Evolutionary conservation across 768 basidiomycete species (phyloP).

Genomic region (Lentinus brumalis): DNA sequence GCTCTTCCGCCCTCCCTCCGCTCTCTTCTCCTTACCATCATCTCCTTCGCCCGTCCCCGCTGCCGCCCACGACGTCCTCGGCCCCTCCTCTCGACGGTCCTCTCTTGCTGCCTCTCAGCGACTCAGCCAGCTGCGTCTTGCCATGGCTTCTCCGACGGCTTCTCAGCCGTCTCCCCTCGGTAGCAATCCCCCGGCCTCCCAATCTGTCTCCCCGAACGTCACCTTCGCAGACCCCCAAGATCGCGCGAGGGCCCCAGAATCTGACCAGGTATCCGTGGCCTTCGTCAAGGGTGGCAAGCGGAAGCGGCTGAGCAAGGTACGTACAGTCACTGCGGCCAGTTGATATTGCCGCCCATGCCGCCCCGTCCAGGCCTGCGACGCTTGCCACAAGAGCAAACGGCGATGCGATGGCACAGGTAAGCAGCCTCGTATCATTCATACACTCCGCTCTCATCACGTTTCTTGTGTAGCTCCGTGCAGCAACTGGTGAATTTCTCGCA

Average conservation of each 20-base stretch:
- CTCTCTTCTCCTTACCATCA: conserved; percentile 10
- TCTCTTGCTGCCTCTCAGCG: neutral
- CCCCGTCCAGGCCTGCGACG: conserved; percentile 64
- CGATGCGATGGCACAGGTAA: conserved; percentile 80
- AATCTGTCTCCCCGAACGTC: conserved; percentile 3
- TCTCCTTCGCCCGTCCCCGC: conserved; percentile 2
- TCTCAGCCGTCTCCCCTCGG: neutral
- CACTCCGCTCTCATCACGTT: neutral
- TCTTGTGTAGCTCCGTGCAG: conserved; percentile 65
- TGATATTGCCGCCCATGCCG: neutral
- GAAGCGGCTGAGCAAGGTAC: conserved; percentile 54
- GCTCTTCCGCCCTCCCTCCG: conserved; percentile 3
- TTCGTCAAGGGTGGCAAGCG: conserved; percentile 56
- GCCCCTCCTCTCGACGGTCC: neutral
- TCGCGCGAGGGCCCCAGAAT: conserved; percentile 22
- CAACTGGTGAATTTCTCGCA: conserved; percentile 58
- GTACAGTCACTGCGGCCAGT: conserved; percentile 4
- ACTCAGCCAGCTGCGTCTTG: neutral
- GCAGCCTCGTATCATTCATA: conserved; percentile 28
- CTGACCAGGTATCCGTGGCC: conserved; percentile 38
- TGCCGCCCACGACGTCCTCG: neutral
- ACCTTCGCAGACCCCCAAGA: conserved; percentile 8
- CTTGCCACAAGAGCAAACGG: conserved; percentile 84
- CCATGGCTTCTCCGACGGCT: conserved; percentile 15
- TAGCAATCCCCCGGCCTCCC: neutral